phyloP scores from a whole-genome alignment of 2,329 filamentous ascomycete genomes.

The Fusarium beomiforme region DNA sequence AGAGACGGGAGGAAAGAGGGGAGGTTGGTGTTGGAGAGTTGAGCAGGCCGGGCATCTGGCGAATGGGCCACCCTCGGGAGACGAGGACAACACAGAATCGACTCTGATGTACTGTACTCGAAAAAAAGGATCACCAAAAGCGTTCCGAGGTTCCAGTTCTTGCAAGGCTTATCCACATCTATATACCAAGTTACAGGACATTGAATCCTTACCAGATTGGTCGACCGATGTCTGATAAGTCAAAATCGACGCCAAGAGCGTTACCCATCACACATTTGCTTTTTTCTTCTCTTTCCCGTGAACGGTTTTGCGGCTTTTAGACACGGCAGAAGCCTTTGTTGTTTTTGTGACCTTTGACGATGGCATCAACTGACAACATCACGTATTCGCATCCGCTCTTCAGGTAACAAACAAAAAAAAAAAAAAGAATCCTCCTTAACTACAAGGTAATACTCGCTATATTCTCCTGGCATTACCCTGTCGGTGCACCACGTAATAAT shows the following conservation, averaged over 20 bases:
- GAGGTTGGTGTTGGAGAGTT: conserved; percentile 15
- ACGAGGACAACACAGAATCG: neutral
- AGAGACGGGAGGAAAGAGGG: conserved; percentile 9
- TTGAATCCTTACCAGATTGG: neutral
- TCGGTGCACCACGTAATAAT: conserved; percentile 39
- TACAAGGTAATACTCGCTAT: neutral
- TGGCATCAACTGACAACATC: neutral
- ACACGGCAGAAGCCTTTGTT: neutral
- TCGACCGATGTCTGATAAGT: conserved; percentile 8
- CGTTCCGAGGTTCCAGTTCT: neutral
- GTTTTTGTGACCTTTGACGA: neutral
- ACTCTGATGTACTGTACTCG: neutral
- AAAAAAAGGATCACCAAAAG: neutral
- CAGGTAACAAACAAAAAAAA: neutral
- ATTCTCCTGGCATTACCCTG: conserved; percentile 30
- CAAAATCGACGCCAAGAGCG: neutral
- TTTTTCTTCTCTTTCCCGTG: conserved; percentile 9
- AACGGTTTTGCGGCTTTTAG: neutral
- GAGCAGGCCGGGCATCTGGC: conserved; percentile 22
- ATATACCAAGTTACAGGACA: neutral
- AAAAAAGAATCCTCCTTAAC: neutral
- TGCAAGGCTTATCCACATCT: neutral
- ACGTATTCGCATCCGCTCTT: neutral
- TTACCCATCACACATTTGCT: conserved; percentile 2
- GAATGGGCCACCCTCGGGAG: conserved; percentile 7